Evolutionary conservation across 768 basidiomycete species (phyloP), one percentile per base, ranked within the genome.

Genomic region (Trametes gibbosa): DNA sequence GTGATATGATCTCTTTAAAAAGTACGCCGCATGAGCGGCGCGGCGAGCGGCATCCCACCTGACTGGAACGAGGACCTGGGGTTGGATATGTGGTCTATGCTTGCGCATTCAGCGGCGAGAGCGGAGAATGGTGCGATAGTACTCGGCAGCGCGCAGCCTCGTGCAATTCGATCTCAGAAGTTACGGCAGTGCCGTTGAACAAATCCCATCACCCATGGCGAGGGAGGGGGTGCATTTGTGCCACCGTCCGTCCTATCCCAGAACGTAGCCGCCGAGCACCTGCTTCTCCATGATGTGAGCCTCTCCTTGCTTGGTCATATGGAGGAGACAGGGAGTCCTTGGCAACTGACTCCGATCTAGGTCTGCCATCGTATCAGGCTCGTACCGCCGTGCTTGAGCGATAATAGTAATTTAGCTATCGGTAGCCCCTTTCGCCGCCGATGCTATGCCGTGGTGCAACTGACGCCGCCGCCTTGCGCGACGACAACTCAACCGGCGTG

Each of bases 161-260:
- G 40, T 23, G 25, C 39, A 24, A 5, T 13, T 19, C 35, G n/a
- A 27, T n/a, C 32, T 23, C 40, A 10, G 24, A 41, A 8, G 40
- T 52, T 52, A 52, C 50, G 50, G 50, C 50, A 52, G 25, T 29
- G 50, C 50, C 50, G 39, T 53, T 42, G 51, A 19, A 51, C 39
- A 23, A 14, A 40, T 17, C 13, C 37, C 2, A 8, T 39, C 23
- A 16, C 13, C 21, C 21, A 10, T 13, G 5, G 6, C 43, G 3
- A 21, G 13, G 23, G 16, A 24, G 13, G 1, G 37, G 21, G 17
- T 29, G 16, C 12, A 5, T 10, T 10, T 32, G 29, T 32, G 29
- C 29, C n/a, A n/a, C n/a, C 35, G 42, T 27, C 52, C 52, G 52
- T 27, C 12, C 40, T 53, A 53, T 43, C 52, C 10, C 32, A 53